Conservation (phyloP, 208 protist species). For the Porcisia hertigi region DNA sequence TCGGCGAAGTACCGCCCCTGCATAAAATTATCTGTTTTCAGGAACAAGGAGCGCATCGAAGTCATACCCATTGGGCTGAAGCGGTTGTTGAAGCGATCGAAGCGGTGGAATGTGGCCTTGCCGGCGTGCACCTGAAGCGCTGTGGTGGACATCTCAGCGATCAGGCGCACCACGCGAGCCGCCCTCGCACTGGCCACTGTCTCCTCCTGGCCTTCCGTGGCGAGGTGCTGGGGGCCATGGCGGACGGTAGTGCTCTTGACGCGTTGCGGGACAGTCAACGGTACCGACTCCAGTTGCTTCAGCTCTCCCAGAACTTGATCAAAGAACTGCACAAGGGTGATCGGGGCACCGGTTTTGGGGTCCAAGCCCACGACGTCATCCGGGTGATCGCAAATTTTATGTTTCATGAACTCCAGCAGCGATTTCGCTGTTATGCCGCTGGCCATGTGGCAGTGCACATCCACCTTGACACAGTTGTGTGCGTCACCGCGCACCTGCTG, state of each 20-base stretch:
- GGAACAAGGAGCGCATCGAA: slow-evolving; percentile 69
- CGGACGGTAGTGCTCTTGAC: neutral
- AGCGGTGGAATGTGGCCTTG: slow-evolving; percentile 85
- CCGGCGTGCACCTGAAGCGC: slow-evolving; percentile 83
- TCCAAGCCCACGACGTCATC: slow-evolving; percentile 79
- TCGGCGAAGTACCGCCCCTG: slow-evolving; percentile 90
- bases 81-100: slow-evolving; percentile 89
- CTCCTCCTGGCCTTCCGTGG: neutral
- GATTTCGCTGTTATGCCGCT: slow-evolving; percentile 74
- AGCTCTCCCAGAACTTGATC: slow-evolving; percentile 21
- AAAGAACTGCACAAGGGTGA: slow-evolving; percentile 53
- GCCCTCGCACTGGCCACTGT: slow-evolving; percentile 25
- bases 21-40: slow-evolving; percentile 91
- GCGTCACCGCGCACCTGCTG: slow-evolving; percentile 55
- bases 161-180: slow-evolving; percentile 11
- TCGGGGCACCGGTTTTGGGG: slow-evolving; percentile 28
- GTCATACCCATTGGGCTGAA: slow-evolving; percentile 78
- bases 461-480: slow-evolving; percentile 85
- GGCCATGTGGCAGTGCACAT: slow-evolving; percentile 87
- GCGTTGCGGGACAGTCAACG: neutral
- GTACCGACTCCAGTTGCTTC: slow-evolving; percentile 2
- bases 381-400: slow-evolving; percentile 51
- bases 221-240: neutral
- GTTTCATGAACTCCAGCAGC: slow-evolving; percentile 72
- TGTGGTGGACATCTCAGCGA: slow-evolving; percentile 71